phyloP scores from a whole-genome alignment of 106 monocot species.

The Hemerocallis citrina region DNA sequence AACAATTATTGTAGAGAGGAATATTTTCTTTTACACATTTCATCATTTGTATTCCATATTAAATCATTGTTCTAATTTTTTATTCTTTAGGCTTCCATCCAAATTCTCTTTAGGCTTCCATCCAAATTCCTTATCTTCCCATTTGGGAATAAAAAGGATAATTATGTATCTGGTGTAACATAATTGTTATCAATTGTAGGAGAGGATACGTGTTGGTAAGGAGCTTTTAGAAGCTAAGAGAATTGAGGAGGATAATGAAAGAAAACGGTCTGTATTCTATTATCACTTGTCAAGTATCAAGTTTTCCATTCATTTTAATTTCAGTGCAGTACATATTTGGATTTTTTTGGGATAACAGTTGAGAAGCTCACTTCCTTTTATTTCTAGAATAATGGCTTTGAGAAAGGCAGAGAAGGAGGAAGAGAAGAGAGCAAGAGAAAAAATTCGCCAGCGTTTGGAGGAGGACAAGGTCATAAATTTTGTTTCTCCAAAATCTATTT shows the following conservation, averaged over 20 bases:
- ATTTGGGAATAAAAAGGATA: too few relatives aligned
- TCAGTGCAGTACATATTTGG: not conserved
- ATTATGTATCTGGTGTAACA: not conserved
- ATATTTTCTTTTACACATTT: not conserved
- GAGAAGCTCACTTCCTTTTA: not conserved
- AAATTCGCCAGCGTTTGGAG: constrained; percentile 75
- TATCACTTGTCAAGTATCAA: constrained; percentile 5
- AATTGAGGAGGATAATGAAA: constrained; percentile 95
- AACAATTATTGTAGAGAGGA: not conserved
- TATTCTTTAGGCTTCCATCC: too few relatives aligned
- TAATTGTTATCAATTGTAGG: constrained; percentile 27
- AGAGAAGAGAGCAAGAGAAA: constrained; percentile 97
- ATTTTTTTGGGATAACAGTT: constrained; percentile 21
- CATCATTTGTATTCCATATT: not conserved
- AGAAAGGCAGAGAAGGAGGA: constrained; percentile 91
- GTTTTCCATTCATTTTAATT: not conserved
- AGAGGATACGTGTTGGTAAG: constrained; percentile 90
- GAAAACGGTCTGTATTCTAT: constrained; percentile 56
- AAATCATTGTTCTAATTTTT: not conserved
- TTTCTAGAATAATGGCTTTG: constrained; percentile 60
- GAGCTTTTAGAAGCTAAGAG: constrained; percentile 90
- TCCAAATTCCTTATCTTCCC: too few relatives aligned
- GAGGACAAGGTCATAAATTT: constrained; percentile 77
- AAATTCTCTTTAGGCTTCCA: too few relatives aligned
- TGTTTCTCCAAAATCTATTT: not conserved